Percentiles rank a stretch among this genome's conserved stretches.
Conservation (phyloP, 163 green algal genomes). For the Coccomyxa subellipsoidea region DNA sequence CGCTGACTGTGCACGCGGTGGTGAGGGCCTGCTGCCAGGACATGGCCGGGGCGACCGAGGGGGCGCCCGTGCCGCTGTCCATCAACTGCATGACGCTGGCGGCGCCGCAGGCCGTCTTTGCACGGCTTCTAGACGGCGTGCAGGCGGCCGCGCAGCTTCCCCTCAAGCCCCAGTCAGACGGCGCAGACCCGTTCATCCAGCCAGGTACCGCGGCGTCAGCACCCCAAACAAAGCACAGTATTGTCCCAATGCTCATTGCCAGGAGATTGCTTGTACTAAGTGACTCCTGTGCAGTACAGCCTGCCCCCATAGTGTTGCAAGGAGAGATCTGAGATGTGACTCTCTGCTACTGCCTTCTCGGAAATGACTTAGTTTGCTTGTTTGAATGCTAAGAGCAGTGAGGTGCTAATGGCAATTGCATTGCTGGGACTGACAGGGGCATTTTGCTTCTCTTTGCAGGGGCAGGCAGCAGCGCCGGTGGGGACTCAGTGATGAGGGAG, state of each 20-base stretch:
- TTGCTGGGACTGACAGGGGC: too few species aligned
- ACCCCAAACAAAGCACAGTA: too few species aligned
- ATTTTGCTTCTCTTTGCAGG: background rate
- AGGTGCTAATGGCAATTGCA: too few species aligned
- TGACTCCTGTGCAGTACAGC: too few species aligned
- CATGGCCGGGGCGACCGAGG: background rate
- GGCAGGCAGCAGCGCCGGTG: background rate
- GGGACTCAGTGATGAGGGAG: background rate
- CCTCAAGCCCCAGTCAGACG: background rate
- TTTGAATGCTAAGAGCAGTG: too few species aligned
- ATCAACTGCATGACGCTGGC: conserved; percentile 66
- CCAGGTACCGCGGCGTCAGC: background rate
- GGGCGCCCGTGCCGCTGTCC: conserved; percentile 23
- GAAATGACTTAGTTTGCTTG: too few species aligned
- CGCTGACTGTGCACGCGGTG: conserved; percentile 42
- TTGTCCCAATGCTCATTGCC: too few species aligned
- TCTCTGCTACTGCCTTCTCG: too few species aligned
- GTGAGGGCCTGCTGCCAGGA: conserved; percentile 21
- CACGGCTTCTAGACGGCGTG: conserved; percentile 25
- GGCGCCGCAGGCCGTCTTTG: conserved; percentile 27
- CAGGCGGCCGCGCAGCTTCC: background rate
- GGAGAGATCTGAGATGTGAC: too few species aligned
- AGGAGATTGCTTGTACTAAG: too few species aligned
- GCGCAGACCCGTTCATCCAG: conserved; percentile 8
- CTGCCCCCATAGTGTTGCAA: too few species aligned